Evolutionary conservation across 2,329 filamentous ascomycete species (phyloP).

Genomic region (Phialemoniopsis sp.): DNA sequence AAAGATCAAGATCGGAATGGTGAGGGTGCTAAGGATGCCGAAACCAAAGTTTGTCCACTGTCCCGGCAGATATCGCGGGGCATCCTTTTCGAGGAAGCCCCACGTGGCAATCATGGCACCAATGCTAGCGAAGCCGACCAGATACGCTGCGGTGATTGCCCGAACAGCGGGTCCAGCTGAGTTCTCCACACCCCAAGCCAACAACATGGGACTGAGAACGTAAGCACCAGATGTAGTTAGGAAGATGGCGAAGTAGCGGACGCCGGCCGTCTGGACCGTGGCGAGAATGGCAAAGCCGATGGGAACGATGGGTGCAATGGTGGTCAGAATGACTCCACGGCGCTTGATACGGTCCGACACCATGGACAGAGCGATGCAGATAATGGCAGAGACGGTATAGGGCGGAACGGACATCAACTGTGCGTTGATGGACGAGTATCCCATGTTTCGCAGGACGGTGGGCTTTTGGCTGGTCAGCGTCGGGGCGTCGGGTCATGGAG

Average conservation of each 20-base stretch:
- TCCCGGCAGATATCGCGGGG: no score
- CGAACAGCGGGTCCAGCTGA: no score
- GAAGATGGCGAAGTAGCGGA: slow-evolving; percentile 64
- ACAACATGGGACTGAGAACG: slow-evolving; percentile 55
- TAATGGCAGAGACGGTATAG: slow-evolving; percentile 60
- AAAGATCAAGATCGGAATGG: no score
- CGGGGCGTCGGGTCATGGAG: no score
- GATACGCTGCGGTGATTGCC: no score
- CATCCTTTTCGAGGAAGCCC: slow-evolving; percentile 58
- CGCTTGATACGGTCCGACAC: slow-evolving; percentile 52
- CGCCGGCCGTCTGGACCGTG: slow-evolving; percentile 38
- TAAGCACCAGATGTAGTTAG: slow-evolving; percentile 59
- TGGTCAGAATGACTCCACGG: slow-evolving; percentile 52
- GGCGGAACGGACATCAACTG: slow-evolving; percentile 67
- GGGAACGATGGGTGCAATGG: slow-evolving; percentile 55
- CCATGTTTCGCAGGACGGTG: no score
- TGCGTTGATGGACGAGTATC: slow-evolving; percentile 49
- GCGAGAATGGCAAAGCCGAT: slow-evolving; percentile 65
- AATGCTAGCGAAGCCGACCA: slow-evolving; percentile 66
- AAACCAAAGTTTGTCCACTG: no score
- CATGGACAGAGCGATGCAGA: slow-evolving; percentile 52
- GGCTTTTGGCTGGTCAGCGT: no score
- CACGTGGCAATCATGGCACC: slow-evolving; percentile 51
- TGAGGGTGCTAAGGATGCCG: no score
- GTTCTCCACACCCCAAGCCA: no score